phyloP scores from a whole-genome alignment of 768 basidiomycete species.

The Naganishia kalamii region DNA sequence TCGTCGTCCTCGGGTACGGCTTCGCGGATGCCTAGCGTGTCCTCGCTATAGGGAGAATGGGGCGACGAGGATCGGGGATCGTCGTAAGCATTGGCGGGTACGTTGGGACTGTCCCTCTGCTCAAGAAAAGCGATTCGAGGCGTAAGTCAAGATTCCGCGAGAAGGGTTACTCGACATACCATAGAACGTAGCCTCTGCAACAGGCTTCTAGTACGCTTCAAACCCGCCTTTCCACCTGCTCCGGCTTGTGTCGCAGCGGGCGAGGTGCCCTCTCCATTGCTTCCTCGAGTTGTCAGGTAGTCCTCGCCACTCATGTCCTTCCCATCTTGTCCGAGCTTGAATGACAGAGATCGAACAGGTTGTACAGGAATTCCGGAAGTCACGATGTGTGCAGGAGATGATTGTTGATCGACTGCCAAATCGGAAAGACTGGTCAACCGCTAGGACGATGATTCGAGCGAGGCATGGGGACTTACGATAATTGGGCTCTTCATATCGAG shows the following conservation, averaged over 20 bases:
- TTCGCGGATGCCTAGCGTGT: conserved; percentile 8
- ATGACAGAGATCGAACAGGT: conserved; percentile 5
- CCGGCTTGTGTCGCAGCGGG: neutral
- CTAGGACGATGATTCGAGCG: neutral
- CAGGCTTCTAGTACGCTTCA: conserved; percentile 45
- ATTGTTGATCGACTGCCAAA: conserved; percentile 25
- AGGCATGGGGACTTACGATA: conserved; percentile 1
- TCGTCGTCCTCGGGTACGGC: neutral
- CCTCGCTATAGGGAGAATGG: conserved; percentile 18
- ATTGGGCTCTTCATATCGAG: conserved; percentile 26
- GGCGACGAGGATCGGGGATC: conserved; percentile 16
- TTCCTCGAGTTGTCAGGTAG: neutral
- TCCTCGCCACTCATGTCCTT: neutral
- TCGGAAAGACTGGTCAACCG: neutral
- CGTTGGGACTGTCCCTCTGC: conserved; percentile 33
- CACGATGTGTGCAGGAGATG: conserved; percentile 25
- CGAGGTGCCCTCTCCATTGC: neutral
- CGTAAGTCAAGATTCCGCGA: neutral
- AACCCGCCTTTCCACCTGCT: conserved; percentile 25
- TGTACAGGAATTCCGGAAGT: conserved; percentile 18
- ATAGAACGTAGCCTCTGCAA: conserved; percentile 47
- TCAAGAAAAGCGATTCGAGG: neutral
- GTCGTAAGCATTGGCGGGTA: conserved; percentile 15
- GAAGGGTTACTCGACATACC: conserved; percentile 28
- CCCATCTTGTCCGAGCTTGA: neutral